phyloP scores from a whole-genome alignment of 2,329 filamentous ascomycete genomes.

The Aspergillus carbonarius region DNA sequence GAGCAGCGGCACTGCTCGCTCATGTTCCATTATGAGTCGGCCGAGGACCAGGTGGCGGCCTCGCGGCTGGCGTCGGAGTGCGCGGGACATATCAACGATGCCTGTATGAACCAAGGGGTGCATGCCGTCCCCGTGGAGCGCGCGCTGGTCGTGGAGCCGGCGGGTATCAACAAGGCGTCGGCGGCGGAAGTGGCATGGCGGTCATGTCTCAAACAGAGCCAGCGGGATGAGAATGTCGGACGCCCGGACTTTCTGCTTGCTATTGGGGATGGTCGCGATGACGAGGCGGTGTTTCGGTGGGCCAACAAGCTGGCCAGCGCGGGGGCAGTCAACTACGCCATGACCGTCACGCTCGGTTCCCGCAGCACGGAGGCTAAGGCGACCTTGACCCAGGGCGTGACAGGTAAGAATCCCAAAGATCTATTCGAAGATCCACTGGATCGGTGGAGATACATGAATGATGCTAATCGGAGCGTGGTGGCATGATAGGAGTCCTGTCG shows the following conservation, averaged over 20 bases:
- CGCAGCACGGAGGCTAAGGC: slow-evolving; percentile 84
- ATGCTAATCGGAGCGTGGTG: slow-evolving; percentile 15
- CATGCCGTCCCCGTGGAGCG: slow-evolving; percentile 80
- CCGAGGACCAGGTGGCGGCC: slow-evolving; percentile 73
- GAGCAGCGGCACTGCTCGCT: slow-evolving; percentile 91
- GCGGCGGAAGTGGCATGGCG: slow-evolving; percentile 74
- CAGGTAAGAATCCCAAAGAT: slow-evolving; percentile 60
- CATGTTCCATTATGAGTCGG: slow-evolving; percentile 84
- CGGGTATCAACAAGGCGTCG: slow-evolving; percentile 83
- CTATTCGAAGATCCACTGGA: slow-evolving; percentile 6
- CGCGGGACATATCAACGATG: slow-evolving; percentile 92
- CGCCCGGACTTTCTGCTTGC: slow-evolving; percentile 82
- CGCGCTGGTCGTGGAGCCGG: slow-evolving; percentile 78
- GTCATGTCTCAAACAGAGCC: slow-evolving; percentile 58
- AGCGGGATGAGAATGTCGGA: slow-evolving; percentile 37
- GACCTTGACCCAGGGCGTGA: slow-evolving; percentile 87
- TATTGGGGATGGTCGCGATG: slow-evolving; percentile 85
- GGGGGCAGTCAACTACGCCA: slow-evolving; percentile 64
- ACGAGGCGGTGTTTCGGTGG: slow-evolving; percentile 93
- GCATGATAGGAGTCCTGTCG: slow-evolving; percentile 49
- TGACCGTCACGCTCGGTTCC: slow-evolving; percentile 82
- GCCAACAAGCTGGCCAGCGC: slow-evolving; percentile 71
- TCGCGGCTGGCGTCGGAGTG: slow-evolving; percentile 82
- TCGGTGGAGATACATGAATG: not conserved
- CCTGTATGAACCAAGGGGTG: slow-evolving; percentile 78